Base-by-base conservation (phyloP, 2,329 filamentous ascomycete genomes). In the Exophiala viscosa region DNA sequence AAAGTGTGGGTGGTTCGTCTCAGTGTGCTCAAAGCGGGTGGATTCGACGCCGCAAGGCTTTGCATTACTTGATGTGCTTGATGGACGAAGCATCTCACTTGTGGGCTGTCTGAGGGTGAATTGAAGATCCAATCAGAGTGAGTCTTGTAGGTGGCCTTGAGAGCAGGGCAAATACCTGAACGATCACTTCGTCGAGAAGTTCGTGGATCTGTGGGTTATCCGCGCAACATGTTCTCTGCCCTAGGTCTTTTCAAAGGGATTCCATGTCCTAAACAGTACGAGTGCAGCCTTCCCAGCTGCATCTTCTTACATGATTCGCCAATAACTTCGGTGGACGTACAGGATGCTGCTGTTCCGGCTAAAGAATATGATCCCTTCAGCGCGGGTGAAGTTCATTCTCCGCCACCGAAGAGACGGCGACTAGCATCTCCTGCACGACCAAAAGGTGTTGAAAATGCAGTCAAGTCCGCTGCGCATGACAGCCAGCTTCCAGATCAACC, bases 241-340 rank as follows among this genome's bases (percentile, higher is more conserved):
- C 71, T 76, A 10, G 78, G 76, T n/a, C 66, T 80, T 6, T 81
- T 82, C 68, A 76, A 74, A 52, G 67, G 69, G 38, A 67, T 80
- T 38, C 61, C 70, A 23, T 85, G 82, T 65, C 82, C 82, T 7
- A 70, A 74, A 56, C 73, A 73, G 11, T 62, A 67, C 23, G 57
- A 67, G 53, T 85, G 82, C 66, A 62, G 66, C 28, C 68, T 84
- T 10, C 69, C 77, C 11, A 75, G 76, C 57, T 86, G 82, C 68
- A 76, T 84, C 15, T 86, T 84, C 67, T 72, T 69, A 10, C 82
- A 85, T 66, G 65, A 74, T 11, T 17, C 46, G 7, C 5, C 40
- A 38, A 38, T 38, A 8, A 11, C 33, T 14, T n/a, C 40, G 10
- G 18, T 32, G 10, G 44, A 57, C 11, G 40, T 45, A 39, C 20